phyloP scores from a whole-genome alignment of 148 eudicot genomes.

The Arbutus unedo region DNA sequence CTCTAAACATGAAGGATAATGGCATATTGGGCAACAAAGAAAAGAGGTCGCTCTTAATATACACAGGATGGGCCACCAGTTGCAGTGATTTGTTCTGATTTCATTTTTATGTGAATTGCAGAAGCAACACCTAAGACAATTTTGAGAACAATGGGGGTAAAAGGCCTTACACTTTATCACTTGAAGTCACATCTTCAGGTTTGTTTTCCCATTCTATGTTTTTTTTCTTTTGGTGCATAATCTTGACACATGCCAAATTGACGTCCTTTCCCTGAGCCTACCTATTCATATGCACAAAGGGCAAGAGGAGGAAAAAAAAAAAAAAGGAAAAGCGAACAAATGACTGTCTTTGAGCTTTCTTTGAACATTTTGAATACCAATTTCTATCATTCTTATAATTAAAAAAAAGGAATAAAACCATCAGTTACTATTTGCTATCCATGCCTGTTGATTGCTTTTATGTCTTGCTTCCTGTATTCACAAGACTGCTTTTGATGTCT shows the following conservation, averaged over 20 bases:
- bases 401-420: background rate
- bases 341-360: background rate
- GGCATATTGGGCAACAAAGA: background rate
- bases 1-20: background rate
- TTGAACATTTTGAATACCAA: background rate
- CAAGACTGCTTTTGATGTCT: background rate
- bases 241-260: background rate
- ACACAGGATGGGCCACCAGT: background rate
- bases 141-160: constrained; percentile 82
- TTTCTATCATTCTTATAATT: background rate
- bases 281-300: background rate
- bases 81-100: background rate
- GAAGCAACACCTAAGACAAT: constrained; percentile 86
- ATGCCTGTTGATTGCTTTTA: background rate
- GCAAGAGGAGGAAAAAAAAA: background rate
- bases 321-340: background rate
- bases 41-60: background rate
- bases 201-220: constrained; percentile 7
- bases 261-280: background rate
- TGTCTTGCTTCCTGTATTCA: background rate
- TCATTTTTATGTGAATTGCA: constrained; percentile 22
- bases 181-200: constrained; percentile 83
- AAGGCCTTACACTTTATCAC: constrained; percentile 82
- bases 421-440: background rate
- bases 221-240: background rate